A percentile compares a stretch with the other conserved stretches of the same genome.
phyloP scores from a whole-genome alignment of 495 filamentous ascomycete genomes.

The Terfezia boudieri region DNA sequence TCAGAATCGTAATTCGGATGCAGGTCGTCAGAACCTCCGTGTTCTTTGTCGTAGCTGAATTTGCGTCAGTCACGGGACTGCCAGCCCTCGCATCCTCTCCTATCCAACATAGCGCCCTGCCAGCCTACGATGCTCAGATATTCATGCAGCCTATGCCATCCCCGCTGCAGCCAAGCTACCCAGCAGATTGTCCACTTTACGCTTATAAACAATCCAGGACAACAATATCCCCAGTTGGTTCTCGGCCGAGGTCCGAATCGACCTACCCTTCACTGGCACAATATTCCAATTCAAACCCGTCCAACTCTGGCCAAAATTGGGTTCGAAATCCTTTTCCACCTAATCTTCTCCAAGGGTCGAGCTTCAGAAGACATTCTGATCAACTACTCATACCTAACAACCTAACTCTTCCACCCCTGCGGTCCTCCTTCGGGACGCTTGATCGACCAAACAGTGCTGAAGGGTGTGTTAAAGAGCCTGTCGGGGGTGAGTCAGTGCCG shows the following conservation, averaged over 20 bases:
- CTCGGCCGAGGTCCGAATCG: conserved; percentile 14
- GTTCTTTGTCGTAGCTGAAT: conserved; percentile 19
- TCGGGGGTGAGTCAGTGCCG: too few relatives aligned
- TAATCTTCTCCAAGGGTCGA: neutral
- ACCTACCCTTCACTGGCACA: conserved; percentile 16
- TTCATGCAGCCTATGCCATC: too few relatives aligned
- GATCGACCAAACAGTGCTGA: too few relatives aligned
- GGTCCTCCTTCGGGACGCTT: neutral
- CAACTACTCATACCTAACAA: neutral
- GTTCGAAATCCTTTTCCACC: too few relatives aligned
- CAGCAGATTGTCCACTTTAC: too few relatives aligned
- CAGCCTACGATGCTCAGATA: too few relatives aligned
- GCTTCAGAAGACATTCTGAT: neutral
- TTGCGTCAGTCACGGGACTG: conserved; percentile 14
- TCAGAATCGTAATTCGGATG: conserved; percentile 14
- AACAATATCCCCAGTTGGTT: conserved; percentile 13
- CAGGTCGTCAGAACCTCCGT: conserved; percentile 17
- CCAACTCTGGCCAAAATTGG: neutral
- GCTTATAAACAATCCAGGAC: too few relatives aligned
- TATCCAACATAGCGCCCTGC: neutral
- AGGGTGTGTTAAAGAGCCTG: too few relatives aligned
- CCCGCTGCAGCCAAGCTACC: too few relatives aligned
- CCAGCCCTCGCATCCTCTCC: neutral
- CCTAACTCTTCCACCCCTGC: neutral
- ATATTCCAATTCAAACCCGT: conserved; percentile 9